phyloP scores from a whole-genome alignment of 495 filamentous ascomycete species.

The Aspergillus biplanus region DNA sequence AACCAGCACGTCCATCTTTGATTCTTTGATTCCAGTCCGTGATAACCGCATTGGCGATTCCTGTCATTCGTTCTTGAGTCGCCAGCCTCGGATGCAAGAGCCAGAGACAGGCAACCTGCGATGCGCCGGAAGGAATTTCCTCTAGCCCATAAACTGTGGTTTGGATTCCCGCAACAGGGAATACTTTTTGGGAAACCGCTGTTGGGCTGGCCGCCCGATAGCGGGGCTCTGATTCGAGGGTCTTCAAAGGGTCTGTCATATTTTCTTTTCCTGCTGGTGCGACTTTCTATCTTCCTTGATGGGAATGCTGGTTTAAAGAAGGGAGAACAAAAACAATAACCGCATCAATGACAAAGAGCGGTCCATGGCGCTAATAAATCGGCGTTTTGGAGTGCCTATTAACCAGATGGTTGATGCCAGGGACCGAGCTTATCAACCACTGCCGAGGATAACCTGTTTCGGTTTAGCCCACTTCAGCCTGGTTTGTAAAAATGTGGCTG shows the following conservation, averaged over 20 bases:
- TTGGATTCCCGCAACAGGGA: constrained; percentile 75
- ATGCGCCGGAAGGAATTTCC: constrained; percentile 59
- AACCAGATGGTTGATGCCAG: not conserved
- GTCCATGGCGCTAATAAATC: not conserved
- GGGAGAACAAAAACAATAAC: not conserved
- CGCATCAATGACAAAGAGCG: not conserved
- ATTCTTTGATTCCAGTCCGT: constrained; percentile 58
- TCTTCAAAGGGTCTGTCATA: constrained; percentile 46
- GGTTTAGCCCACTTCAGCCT: not conserved
- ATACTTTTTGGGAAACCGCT: constrained; percentile 60
- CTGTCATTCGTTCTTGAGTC: constrained; percentile 70
- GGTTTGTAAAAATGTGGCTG: not conserved
- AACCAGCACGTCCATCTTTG: constrained; percentile 29
- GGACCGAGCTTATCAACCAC: not conserved
- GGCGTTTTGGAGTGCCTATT: not conserved
- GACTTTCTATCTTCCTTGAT: not conserved
- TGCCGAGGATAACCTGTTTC: not conserved
- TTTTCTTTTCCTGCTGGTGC: not conserved
- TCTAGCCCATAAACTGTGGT: constrained; percentile 78
- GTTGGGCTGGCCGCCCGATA: constrained; percentile 29
- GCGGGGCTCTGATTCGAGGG: constrained; percentile 29
- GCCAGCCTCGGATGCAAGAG: constrained; percentile 79
- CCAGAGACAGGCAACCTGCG: constrained; percentile 75
- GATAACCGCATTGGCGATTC: constrained; percentile 58
- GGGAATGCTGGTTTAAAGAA: not conserved